These are phyloP conservation scores for Beauveria rudraprayagi DNA, from an alignment of 2,329 filamentous ascomycete genomes.

Conservation along the genomic window DNA sequence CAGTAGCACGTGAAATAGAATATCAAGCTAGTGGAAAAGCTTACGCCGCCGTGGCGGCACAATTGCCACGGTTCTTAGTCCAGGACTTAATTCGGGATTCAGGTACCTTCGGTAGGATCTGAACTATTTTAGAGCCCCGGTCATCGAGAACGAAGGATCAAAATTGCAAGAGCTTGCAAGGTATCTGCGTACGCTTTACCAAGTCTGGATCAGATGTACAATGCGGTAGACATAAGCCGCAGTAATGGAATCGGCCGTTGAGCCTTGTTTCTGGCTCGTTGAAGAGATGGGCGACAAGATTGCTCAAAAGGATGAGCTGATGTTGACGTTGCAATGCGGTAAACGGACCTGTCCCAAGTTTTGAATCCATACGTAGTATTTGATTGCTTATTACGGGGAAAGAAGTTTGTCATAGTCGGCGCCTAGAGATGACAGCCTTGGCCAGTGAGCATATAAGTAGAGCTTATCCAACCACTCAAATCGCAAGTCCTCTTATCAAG, in stretches of 20 bases:
- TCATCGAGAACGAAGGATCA: too few species aligned
- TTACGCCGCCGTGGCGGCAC: background rate
- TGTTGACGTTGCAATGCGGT: background rate
- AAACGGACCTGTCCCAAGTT: background rate
- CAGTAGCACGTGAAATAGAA: background rate
- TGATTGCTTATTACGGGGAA: background rate
- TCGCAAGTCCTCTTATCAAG: background rate
- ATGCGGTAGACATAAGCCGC: slow-evolving; percentile 7
- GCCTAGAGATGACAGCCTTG: too few species aligned
- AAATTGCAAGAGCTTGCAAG: background rate
- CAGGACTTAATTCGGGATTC: slow-evolving; percentile 9
- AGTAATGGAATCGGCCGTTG: background rate
- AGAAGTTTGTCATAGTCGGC: background rate
- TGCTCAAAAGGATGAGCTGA: background rate
- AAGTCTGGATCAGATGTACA: background rate
- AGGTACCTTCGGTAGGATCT: background rate
- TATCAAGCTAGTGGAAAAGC: background rate
- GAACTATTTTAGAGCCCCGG: background rate
- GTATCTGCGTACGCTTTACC: background rate
- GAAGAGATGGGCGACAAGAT: background rate
- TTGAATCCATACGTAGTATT: background rate
- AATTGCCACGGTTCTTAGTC: background rate
- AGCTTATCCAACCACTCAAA: slow-evolving; percentile 4
- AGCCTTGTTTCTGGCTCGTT: background rate
- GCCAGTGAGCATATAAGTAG: background rate